These are phyloP conservation scores for Cladophialophora bantiana DNA, from an alignment of 2,329 filamentous ascomycete species.

Conservation along the genomic window DNA sequence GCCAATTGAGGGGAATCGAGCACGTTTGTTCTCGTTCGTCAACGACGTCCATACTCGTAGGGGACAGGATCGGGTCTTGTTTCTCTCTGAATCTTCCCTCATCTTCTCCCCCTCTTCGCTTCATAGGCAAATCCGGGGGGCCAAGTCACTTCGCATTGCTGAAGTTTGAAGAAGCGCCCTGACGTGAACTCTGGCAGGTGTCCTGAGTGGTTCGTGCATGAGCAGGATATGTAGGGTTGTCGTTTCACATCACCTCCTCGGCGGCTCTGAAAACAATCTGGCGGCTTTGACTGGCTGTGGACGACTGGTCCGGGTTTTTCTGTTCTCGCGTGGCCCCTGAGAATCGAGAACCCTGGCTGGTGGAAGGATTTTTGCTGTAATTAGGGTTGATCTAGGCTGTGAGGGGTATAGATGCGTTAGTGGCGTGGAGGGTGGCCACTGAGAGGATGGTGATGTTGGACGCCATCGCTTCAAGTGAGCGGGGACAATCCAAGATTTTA, in stretches of 20 bases:
- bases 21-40: neutral
- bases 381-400: constrained; percentile 17
- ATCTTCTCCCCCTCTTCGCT: neutral
- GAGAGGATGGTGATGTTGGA: constrained; percentile 7
- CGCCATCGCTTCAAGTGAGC: constrained; percentile 27
- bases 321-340: constrained; percentile 17
- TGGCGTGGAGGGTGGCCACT: constrained; percentile 12
- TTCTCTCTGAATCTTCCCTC: neutral
- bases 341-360: neutral
- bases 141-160: neutral
- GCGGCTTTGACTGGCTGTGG: constrained; percentile 18
- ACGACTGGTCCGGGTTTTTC: neutral
- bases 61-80: constrained; percentile 9
- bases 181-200: neutral
- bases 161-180: constrained; percentile 15
- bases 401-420: constrained; percentile 1
- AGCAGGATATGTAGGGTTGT: neutral
- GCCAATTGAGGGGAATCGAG: neutral
- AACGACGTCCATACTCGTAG: neutral
- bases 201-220: constrained; percentile 16
- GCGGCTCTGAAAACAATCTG: constrained; percentile 21
- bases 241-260: constrained; percentile 20
- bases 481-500: neutral
- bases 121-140: neutral
- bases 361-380: constrained; percentile 2